Evolutionary conservation across 2,329 filamentous ascomycete species (phyloP), one percentile per base, ranked within the genome.

Genomic region (Colletotrichum echinochloae): DNA sequence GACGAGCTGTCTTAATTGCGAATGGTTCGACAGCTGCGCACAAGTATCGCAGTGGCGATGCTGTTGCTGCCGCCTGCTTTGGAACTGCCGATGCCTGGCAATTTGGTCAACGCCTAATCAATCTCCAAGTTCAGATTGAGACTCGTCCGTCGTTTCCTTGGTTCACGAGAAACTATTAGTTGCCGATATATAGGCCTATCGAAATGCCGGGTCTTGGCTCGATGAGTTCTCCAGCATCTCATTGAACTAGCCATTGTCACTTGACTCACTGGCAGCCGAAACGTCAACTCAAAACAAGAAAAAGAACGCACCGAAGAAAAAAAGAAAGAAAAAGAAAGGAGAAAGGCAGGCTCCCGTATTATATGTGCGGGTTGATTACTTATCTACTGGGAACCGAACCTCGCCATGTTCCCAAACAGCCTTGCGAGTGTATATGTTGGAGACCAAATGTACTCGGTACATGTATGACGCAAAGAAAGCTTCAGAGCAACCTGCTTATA

Each of bases 41-140:
- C 44, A 37, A 52, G 18, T 57, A 57, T 59, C 52, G 23, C 39
- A 16, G 16, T 8, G 3, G 18, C 16, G 18, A 16, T 20, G 3
- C 39, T 8, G 6, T 20, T 68, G 64, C 57, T 52, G 67, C 41
- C 57, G 46, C 51, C 51, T 67, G 18, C 23, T 14, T 59, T 62
- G 48, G 20, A n/a, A 9, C 33, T 30, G 55, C 44, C 20, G 64
- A 41, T 23, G 51, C 16, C 51, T 23, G 26, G 20, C 37, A 23
- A 33, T 16, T 49, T 48, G 52, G 52, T 30, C 59, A 28, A 46
- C n/a, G 20, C 20, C 59, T n/a, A 68, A n/a, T 51, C 28, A 68
- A 26, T 56, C 28, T 37, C 7, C 28, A 37, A 51, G 26, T 3
- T 14, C 20, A 46, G 33, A 16, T 52, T 51, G 14, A 6, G 33